Evolutionary conservation across 2,329 filamentous ascomycete genomes (phyloP).

Genomic region (Penicillium polonicum): DNA sequence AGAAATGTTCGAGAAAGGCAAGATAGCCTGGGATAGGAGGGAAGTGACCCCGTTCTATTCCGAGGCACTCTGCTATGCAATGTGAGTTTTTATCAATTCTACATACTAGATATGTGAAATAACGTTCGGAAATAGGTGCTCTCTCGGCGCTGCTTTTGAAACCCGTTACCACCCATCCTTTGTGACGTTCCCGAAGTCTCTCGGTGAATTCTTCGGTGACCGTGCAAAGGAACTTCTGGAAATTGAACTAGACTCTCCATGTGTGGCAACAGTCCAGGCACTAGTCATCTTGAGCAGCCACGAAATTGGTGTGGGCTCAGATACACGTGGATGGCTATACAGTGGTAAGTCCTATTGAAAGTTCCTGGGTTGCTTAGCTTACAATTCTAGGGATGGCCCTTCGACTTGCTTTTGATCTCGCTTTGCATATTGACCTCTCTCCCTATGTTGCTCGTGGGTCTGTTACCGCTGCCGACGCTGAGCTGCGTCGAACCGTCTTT

Average conservation of each 20-base stretch:
- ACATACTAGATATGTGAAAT: not conserved
- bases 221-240: conserved; percentile 44
- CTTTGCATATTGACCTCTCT: conserved; percentile 29
- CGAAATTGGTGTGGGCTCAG: conserved; percentile 39
- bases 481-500: conserved; percentile 36
- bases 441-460: conserved; percentile 14
- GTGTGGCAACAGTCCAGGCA: conserved; percentile 45
- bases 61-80: conserved; percentile 26
- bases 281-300: conserved; percentile 43
- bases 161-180: conserved; percentile 33
- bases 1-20: conserved; percentile 23
- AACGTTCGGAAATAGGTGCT: conserved; percentile 23
- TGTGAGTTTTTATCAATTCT: conserved; percentile 15
- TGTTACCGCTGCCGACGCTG: conserved; percentile 18
- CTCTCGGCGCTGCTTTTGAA: conserved; percentile 38
- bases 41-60: conserved; percentile 26
- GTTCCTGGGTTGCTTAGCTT: not conserved
- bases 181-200: conserved; percentile 36
- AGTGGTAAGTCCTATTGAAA: conserved; percentile 30
- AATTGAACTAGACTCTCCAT: conserved; percentile 45
- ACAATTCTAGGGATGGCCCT: conserved; percentile 34
- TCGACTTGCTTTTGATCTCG: conserved; percentile 38
- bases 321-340: conserved; percentile 46
- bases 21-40: conserved; percentile 13
- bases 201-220: conserved; percentile 39